Evolutionary conservation across 208 protist species (phyloP).

Genomic region (Crithidia bombi): DNA sequence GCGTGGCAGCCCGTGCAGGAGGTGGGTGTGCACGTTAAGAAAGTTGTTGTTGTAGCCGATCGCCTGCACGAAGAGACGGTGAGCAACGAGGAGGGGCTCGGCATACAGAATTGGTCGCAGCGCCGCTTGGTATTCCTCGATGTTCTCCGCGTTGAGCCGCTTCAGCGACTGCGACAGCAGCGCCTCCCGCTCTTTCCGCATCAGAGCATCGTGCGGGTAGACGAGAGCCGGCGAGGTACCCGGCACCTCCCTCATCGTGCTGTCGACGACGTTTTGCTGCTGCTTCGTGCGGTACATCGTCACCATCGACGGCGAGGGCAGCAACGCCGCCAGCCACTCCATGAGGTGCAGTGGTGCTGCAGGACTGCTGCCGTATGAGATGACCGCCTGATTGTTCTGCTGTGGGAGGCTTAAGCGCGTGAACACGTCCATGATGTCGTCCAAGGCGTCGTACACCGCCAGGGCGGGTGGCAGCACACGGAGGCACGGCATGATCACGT

Average conservation of each 20-base stretch:
- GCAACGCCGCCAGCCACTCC: slow-evolving; percentile 21
- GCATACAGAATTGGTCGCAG: slow-evolving; percentile 68
- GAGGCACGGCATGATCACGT: slow-evolving; percentile 74
- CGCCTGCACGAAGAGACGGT: slow-evolving; percentile 71
- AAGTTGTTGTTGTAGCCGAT: slow-evolving; percentile 86
- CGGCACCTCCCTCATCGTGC: neutral
- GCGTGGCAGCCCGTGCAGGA: slow-evolving; percentile 57
- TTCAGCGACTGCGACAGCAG: slow-evolving; percentile 77
- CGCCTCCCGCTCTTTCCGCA: slow-evolving; percentile 60
- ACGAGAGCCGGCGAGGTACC: neutral
- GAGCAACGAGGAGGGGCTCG: slow-evolving; percentile 66
- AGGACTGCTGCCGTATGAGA: slow-evolving; percentile 27
- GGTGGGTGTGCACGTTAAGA: slow-evolving; percentile 61
- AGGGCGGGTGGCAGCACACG: slow-evolving; percentile 70
- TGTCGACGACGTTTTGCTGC: slow-evolving; percentile 7
- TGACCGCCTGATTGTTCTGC: neutral
- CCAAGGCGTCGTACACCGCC: slow-evolving; percentile 61
- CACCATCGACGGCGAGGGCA: slow-evolving; percentile 18
- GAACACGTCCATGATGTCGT: slow-evolving; percentile 37
- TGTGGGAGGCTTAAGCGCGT: slow-evolving; percentile 10
- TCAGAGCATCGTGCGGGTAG: slow-evolving; percentile 60
- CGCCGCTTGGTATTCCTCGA: slow-evolving; percentile 52
- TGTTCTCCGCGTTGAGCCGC: slow-evolving; percentile 66
- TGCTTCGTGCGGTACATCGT: slow-evolving; percentile 18
- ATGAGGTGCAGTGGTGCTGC: slow-evolving; percentile 26